Conservation (phyloP, 495 filamentous ascomycete genomes). For the Oleoguttula mirabilis region DNA sequence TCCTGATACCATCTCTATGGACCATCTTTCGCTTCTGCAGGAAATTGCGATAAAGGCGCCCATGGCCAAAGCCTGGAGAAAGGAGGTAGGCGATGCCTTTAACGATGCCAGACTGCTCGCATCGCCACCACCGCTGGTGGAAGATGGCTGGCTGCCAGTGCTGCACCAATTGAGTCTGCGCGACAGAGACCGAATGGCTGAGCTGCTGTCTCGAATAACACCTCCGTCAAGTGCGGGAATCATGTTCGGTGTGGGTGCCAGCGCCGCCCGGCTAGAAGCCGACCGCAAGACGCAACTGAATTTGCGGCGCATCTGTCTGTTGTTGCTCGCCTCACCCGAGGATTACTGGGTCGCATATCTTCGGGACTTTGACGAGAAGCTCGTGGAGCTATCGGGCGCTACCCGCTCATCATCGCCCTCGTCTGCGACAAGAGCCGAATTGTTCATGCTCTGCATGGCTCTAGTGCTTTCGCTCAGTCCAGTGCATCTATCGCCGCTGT, state of each 20-base stretch:
- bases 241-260: slow-evolving; percentile 93
- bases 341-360: slow-evolving; percentile 75
- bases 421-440: slow-evolving; percentile 72
- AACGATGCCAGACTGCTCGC: slow-evolving; percentile 80
- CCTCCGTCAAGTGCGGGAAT: slow-evolving; percentile 90
- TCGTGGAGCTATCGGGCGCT: slow-evolving; percentile 77
- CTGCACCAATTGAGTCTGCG: slow-evolving; percentile 67
- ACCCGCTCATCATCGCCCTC: slow-evolving; percentile 84
- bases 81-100: slow-evolving; percentile 82
- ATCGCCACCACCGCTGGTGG: slow-evolving; percentile 47
- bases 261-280: slow-evolving; percentile 83
- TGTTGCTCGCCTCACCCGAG: slow-evolving; percentile 57
- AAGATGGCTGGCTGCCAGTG: slow-evolving; percentile 67
- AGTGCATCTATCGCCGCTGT: slow-evolving; percentile 67
- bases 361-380: slow-evolving; percentile 60
- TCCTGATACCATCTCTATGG: slow-evolving; percentile 69
- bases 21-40: slow-evolving; percentile 59
- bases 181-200: slow-evolving; percentile 80
- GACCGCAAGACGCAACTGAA: slow-evolving; percentile 89
- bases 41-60: slow-evolving; percentile 64
- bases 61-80: slow-evolving; percentile 83
- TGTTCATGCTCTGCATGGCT: slow-evolving; percentile 79
- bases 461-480: slow-evolving; percentile 63
- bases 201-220: slow-evolving; percentile 64
- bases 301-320: slow-evolving; percentile 64